Conservation (phyloP, 2,329 filamentous ascomycete genomes). For the Fusarium transvaalense region DNA sequence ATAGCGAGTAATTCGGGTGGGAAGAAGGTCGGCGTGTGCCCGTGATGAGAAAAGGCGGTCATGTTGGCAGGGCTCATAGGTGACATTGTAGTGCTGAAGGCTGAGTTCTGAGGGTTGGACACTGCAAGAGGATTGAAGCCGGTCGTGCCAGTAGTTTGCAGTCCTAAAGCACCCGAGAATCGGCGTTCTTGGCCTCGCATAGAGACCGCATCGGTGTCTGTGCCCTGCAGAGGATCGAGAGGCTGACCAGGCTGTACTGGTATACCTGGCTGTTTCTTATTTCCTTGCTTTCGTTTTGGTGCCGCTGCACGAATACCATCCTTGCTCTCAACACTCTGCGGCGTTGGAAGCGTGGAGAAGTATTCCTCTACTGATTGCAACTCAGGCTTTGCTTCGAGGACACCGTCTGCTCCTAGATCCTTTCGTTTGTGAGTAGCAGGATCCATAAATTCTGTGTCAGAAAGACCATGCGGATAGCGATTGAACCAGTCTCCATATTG, state of each 20-base stretch:
- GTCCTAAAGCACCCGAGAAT: constrained; percentile 58
- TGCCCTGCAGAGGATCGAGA: constrained; percentile 39
- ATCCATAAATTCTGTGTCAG: constrained; percentile 84
- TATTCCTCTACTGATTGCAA: constrained; percentile 96
- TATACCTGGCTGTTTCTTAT: constrained; percentile 51
- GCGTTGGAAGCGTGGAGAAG: constrained; percentile 80
- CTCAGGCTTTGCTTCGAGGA: constrained; percentile 88
- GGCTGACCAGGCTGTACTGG: constrained; percentile 32
- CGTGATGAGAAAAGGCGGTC: constrained; percentile 55
- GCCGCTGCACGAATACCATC: constrained; percentile 41
- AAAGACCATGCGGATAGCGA: constrained; percentile 91
- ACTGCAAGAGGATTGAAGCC: constrained; percentile 58
- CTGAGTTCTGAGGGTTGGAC: constrained; percentile 56
- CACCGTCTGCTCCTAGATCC: constrained; percentile 86
- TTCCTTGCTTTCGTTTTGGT: constrained; percentile 54
- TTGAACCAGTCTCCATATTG: constrained; percentile 99
- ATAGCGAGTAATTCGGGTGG: constrained; percentile 66
- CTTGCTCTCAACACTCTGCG: constrained; percentile 61
- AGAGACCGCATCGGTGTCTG: constrained; percentile 31
- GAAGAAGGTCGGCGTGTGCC: constrained; percentile 59
- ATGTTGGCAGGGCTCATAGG: constrained; percentile 66
- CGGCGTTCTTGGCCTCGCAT: constrained; percentile 50
- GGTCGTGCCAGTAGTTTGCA: constrained; percentile 57
- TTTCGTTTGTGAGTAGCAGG: constrained; percentile 75
- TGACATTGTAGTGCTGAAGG: constrained; percentile 64